Evolutionary conservation across 805 yeast genomes (phyloP), one percentile per base, ranked within the genome.

Genomic region (Cyberlindnera maclurae): DNA sequence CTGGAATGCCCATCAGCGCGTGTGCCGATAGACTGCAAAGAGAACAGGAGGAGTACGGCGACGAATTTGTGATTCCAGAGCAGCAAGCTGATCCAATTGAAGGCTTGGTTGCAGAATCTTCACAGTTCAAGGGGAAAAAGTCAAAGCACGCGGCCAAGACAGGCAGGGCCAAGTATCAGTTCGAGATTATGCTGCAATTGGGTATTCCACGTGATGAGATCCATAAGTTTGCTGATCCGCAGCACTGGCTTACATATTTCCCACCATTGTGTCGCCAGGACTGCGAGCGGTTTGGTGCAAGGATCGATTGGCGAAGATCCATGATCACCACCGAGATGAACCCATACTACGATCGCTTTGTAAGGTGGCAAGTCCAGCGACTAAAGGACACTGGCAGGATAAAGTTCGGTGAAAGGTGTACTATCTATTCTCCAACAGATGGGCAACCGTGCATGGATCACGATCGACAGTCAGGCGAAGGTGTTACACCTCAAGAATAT

Each of bases 391-490:
- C 72, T 42, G 95, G 89, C 46, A 90, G 87, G 67, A 88, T 90
- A 67, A 90, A 90, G 70, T 90, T 90, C 52, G 98, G 97, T 63
- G 94, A 90, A 70, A 82, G 98, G 68, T 86, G 87, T 71, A 90
- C 98, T 49, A 85, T 90, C 55, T 90, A 85, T 67, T 89, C 97
- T 31, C 95, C 88, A 59, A 89, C 84, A 66, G 98, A 90, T 65
- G 97, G 97, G 49, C 98, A 90, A 71, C 93, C 97, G 31, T 90
- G 98, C 73, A 88, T 90, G 89, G 98, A 90, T 64, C 98, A 90
- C 64, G 98, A 90, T 65, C 82, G 98, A 72, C 82, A 75, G 63
- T 76, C 89, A 34, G 98, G 98, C 60, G 98, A 90, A 70, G 97
- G 93, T 63, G 90, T 93, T 33, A 74, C 80, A 51, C 96, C 97